phyloP scores from a whole-genome alignment of 108 stramenopile species.

The Conticribra weissflogii region DNA sequence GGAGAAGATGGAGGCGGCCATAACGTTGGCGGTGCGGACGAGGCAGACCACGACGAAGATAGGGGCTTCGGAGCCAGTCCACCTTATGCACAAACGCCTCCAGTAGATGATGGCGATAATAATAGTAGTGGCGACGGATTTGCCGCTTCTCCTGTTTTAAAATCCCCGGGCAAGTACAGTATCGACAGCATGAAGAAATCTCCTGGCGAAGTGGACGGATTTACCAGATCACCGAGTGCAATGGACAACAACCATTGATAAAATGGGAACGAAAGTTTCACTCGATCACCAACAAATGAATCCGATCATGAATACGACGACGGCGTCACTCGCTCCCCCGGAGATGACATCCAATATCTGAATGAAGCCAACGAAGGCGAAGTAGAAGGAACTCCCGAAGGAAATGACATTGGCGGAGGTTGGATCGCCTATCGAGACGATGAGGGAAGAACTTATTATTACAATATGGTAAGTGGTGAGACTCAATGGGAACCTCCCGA shows the following conservation, averaged over 20 bases:
- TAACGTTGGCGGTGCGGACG: not conserved
- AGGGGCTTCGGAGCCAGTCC: not conserved
- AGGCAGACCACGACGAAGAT: not conserved
- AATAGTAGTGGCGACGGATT: not conserved
- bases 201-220: not conserved
- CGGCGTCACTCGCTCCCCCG: no score
- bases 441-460: conserved; percentile 73
- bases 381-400: conserved; percentile 25
- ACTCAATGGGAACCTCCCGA: conserved; percentile 79
- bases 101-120: conserved; percentile 7
- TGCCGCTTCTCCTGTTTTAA: not conserved
- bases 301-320: no score
- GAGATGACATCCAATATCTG: no score
- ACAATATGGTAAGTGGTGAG: conserved; percentile 65
- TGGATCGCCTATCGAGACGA: conserved; percentile 70
- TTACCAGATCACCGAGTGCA: not conserved
- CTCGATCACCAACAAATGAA: no score
- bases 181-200: not conserved
- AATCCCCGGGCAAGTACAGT: not conserved
- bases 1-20: no score
- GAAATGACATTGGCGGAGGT: conserved; percentile 27
- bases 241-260: not conserved
- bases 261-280: not conserved
- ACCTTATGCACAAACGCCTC: not conserved
- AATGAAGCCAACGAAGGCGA: no score